Evolutionary conservation across 176 grass and related monocot genomes (phyloP), one percentile per base, ranked within the genome.

Genomic region (Eragrostis curvula): DNA sequence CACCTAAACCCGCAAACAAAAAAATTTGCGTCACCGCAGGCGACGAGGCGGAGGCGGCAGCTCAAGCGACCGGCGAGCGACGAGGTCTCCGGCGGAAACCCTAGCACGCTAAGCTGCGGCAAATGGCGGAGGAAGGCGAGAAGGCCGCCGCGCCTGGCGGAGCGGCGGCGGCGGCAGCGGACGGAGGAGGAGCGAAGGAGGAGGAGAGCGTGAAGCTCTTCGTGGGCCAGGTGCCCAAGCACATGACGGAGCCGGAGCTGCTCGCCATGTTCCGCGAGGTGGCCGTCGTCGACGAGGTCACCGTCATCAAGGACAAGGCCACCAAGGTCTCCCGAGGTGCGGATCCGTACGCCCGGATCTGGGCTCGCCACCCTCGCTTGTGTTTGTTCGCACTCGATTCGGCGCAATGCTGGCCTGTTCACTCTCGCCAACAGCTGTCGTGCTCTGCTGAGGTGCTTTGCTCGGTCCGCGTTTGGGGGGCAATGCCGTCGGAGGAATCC

Each of bases 281-380:
- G 18, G 84, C 95, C 53, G 57, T 83, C 82, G 95, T 97, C 40
- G 92, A 94, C 78, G 95, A 97, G 92, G 95, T 94, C 86, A 97
- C 89, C 86, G 82, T 97, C 86, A 94, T 97, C 75, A 91, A 88
- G 84, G 95, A 97, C 90, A 97, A 97, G 90, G 83, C 72, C 44
- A 97, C 92, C 82, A 97, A 93, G 81, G 86, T 87, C 36, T 97
- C 95, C 57, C 83, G 95, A 97, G 95, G 95, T 97, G 74, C 73
- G 84, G 74, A 61, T 86, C 88, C 78, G 70, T 20, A 39, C 30
- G 42, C 56, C 72, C 74, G 83, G 79, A 90, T 90, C 84, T 90
- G 84, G 84, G 8, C 30, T 52, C 36, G 74, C 32, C 46, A 41
- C 21, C 55, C 44, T 62, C 39, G 7, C 49, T 68, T 40, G 40